Evolutionary conservation across 2,329 filamentous ascomycete genomes (phyloP).

Genomic region (Pseudopithomyces maydicus): DNA sequence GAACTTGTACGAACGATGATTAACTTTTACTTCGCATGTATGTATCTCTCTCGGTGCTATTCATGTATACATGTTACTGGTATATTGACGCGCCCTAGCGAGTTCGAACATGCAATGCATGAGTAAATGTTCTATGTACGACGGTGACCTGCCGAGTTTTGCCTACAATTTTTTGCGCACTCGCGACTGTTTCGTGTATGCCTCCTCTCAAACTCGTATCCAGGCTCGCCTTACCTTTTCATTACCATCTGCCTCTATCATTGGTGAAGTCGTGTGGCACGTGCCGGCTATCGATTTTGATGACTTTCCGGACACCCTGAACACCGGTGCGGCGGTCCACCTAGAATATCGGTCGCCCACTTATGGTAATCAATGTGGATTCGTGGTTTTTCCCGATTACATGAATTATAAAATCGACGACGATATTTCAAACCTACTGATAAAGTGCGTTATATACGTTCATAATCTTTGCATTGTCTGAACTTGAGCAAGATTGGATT

Average conservation of each 20-base stretch:
- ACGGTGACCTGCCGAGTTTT: slow-evolving; percentile 28
- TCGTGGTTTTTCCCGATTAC: slow-evolving; percentile 2
- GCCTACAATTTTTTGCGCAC: slow-evolving; percentile 38
- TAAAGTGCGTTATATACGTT: neutral
- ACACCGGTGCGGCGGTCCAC: neutral
- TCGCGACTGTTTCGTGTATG: slow-evolving; percentile 38
- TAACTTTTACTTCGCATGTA: slow-evolving; percentile 18
- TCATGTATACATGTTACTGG: neutral
- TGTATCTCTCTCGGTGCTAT: neutral
- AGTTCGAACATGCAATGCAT: neutral
- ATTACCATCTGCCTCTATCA: neutral
- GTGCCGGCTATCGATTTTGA: neutral
- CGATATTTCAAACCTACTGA: neutral
- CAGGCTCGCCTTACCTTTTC: slow-evolving; percentile 11
- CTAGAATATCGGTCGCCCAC: neutral
- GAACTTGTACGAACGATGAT: slow-evolving; percentile 35
- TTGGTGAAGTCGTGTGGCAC: slow-evolving; percentile 1
- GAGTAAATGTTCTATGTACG: slow-evolving; percentile 28
- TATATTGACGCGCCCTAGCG: neutral
- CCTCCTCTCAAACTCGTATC: slow-evolving; percentile 17
- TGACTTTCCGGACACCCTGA: neutral
- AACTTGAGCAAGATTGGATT: slow-evolving; percentile 10
- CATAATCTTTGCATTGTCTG: neutral
- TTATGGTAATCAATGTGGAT: neutral
- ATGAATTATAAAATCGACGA: slow-evolving; percentile 8